phyloP scores from a whole-genome alignment of 495 filamentous ascomycete genomes.

The Coniosporium apollinis region DNA sequence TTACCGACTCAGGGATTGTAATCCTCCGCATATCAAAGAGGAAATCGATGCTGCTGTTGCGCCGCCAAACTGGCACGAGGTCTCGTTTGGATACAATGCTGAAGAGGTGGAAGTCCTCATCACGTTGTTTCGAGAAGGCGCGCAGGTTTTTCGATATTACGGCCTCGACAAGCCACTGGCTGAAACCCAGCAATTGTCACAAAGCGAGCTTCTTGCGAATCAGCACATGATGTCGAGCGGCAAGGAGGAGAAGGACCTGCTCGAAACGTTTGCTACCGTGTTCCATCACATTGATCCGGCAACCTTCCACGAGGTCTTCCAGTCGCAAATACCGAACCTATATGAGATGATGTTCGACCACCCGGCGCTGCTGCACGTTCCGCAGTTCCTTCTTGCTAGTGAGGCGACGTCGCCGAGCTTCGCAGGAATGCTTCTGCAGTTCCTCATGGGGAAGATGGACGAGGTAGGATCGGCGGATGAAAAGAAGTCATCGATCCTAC shows the following conservation, averaged over 20 bases:
- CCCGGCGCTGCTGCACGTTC: conserved; percentile 79
- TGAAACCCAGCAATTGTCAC: conserved; percentile 58
- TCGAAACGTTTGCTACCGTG: conserved; percentile 94
- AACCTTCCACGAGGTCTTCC: conserved; percentile 96
- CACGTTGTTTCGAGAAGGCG: conserved; percentile 93
- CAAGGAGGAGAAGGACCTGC: conserved; percentile 92
- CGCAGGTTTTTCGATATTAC: conserved; percentile 91
- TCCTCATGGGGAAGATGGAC: conserved; percentile 89
- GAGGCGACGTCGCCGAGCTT: conserved; percentile 96
- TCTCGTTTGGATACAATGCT: conserved; percentile 90
- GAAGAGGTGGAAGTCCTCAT: conserved; percentile 94
- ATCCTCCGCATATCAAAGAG: conserved; percentile 34
- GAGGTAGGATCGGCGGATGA: conserved; percentile 86
- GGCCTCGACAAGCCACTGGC: conserved; percentile 63
- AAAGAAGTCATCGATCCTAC: conserved; percentile 74
- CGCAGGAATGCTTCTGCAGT: conserved; percentile 91
- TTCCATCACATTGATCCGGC: conserved; percentile 98
- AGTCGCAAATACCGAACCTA: conserved; percentile 86
- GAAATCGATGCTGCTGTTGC: conserved; percentile 57
- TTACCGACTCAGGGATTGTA: conserved; percentile 85
- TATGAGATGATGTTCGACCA: conserved; percentile 98
- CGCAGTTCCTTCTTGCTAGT: conserved; percentile 94
- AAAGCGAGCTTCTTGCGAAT: conserved; percentile 78
- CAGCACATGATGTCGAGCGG: conserved; percentile 81
- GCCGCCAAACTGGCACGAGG: conserved; percentile 84